These are phyloP conservation scores for Scheffersomyces illinoinensis DNA, from an alignment of 1,139 yeast species.

Conservation along the genomic window DNA sequence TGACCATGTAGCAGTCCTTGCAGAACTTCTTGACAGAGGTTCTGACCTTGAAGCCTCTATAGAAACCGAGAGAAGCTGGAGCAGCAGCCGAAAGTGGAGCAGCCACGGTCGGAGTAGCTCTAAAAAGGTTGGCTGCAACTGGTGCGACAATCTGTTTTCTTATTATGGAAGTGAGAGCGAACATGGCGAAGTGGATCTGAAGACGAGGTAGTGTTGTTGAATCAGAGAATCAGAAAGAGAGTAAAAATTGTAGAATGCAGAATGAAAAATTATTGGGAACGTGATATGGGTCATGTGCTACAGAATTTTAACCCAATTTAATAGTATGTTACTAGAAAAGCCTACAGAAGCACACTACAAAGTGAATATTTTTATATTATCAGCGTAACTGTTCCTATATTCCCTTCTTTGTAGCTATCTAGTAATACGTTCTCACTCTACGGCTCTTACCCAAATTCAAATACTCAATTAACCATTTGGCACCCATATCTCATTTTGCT, in stretches of 20 bases:
- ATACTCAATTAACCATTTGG: no score
- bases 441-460: not conserved
- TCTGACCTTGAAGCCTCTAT: constrained; percentile 39
- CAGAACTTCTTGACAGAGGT: constrained; percentile 93
- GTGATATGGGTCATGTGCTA: not conserved
- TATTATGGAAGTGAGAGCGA: constrained; percentile 18
- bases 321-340: not conserved
- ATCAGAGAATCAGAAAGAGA: not conserved
- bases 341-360: no score
- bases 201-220: not conserved
- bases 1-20: constrained; percentile 86
- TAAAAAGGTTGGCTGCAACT: constrained; percentile 14
- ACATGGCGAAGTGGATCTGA: constrained; percentile 11
- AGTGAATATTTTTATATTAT: no score
- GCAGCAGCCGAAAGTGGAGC: constrained; percentile 7
- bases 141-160: constrained; percentile 16
- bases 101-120: constrained; percentile 17
- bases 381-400: no score
- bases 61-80: constrained; percentile 8
- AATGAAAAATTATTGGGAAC: not conserved
- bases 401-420: not conserved
- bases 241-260: not conserved
- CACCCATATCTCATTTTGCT: not conserved
- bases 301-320: no score
- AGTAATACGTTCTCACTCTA: not conserved